phyloP scores from a whole-genome alignment of 352 stramenopile genomes.

The Pythium dissotocum region DNA sequence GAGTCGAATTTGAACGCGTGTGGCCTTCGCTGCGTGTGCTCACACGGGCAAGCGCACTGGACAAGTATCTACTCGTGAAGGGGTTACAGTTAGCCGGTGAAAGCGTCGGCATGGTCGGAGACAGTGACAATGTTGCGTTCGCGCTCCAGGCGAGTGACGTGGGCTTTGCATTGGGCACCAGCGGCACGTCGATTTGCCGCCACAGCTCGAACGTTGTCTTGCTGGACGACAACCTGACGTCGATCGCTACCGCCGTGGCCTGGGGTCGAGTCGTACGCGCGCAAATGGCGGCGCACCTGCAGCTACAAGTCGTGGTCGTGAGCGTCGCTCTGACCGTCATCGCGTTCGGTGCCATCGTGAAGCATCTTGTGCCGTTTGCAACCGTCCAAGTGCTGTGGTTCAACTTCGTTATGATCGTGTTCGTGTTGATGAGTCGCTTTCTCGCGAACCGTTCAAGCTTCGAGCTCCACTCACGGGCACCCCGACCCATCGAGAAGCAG shows the following conservation, averaged over 20 bases:
- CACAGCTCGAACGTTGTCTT: background rate
- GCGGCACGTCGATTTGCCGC: background rate
- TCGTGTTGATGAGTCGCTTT: background rate
- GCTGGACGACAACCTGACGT: background rate
- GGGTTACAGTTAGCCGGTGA: conserved; percentile 68
- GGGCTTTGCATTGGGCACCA: conserved; percentile 56
- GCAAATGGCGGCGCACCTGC: background rate
- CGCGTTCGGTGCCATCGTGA: background rate
- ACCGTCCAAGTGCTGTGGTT: background rate
- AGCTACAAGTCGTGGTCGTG: conserved; percentile 1
- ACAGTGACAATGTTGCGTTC: conserved; percentile 66
- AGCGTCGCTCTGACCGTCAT: background rate
- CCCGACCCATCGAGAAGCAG: background rate
- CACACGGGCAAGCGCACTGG: conserved; percentile 82
- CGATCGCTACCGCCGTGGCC: background rate
- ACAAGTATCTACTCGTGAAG: conserved; percentile 90
- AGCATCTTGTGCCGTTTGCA: background rate
- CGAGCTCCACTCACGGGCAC: background rate
- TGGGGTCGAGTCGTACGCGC: background rate
- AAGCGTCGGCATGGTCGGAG: conserved; percentile 68
- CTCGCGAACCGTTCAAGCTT: background rate
- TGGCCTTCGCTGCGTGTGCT: conserved; percentile 86
- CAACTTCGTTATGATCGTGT: background rate
- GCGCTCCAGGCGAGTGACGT: conserved; percentile 70
- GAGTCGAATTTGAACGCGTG: conserved; percentile 71